Evolutionary conservation across 306 rosid genomes (phyloP).

Genomic region (Castanea mollissima): DNA sequence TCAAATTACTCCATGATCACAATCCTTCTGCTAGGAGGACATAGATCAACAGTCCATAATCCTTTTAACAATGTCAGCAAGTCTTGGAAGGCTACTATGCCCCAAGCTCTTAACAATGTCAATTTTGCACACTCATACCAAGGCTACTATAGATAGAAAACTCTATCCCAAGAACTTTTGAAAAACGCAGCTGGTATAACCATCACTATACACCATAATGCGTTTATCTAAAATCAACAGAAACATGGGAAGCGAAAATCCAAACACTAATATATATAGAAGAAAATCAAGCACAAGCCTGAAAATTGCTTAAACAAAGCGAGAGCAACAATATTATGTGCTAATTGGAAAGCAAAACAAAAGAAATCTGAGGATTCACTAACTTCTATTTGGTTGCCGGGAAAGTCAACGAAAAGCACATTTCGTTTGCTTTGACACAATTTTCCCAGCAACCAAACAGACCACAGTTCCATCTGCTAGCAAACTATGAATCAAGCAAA

Average conservation of each 20-base stretch:
- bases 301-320: neutral
- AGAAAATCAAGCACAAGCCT: neutral
- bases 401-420: neutral
- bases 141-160: neutral
- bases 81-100: no score
- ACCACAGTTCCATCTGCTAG: neutral
- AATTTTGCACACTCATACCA: neutral
- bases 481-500: neutral
- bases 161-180: neutral
- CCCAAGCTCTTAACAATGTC: no score
- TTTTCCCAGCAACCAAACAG: neutral
- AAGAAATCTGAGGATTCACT: neutral
- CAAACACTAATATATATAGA: neutral
- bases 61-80: neutral
- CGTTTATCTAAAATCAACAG: neutral
- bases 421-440: neutral
- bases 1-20: no score
- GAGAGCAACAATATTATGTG: neutral
- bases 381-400: neutral
- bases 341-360: neutral
- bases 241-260: neutral
- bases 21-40: neutral
- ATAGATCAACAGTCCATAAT: neutral
- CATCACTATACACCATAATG: neutral
- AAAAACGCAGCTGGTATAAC: neutral